Conservation (phyloP, 208 protist genomes). For the Herpetomonas muscarum region DNA sequence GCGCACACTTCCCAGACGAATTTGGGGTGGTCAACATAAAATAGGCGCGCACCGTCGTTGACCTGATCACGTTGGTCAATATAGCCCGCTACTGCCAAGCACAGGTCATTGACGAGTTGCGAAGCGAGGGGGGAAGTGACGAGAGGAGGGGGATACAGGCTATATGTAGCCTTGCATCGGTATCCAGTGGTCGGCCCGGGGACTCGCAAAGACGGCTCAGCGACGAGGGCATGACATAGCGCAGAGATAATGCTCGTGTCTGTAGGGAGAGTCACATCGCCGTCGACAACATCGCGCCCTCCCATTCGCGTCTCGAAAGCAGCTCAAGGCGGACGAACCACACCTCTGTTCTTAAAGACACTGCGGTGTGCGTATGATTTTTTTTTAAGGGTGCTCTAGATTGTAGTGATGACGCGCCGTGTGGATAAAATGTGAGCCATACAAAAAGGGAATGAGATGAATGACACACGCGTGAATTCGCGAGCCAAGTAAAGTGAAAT, state of each 20-base stretch:
- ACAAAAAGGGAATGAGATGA: too few species aligned
- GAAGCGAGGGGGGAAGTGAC: slow-evolving; percentile 17
- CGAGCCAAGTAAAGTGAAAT: neutral
- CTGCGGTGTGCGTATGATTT: too few species aligned
- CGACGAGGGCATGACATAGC: slow-evolving; percentile 14
- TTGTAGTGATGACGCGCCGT: too few species aligned
- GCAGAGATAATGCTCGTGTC: slow-evolving; percentile 6
- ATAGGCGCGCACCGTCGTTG: slow-evolving; percentile 2
- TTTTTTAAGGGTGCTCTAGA: too few species aligned
- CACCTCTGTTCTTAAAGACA: too few species aligned
- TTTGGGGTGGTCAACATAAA: slow-evolving; percentile 4
- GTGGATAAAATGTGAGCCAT: too few species aligned
- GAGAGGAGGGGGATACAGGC: slow-evolving; percentile 20
- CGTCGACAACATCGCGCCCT: too few species aligned
- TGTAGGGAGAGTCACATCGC: neutral
- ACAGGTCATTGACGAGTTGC: slow-evolving; percentile 18
- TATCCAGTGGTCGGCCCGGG: slow-evolving; percentile 18
- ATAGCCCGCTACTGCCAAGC: slow-evolving; percentile 15
- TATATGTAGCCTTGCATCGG: slow-evolving; percentile 49
- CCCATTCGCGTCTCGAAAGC: neutral
- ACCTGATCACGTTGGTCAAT: neutral
- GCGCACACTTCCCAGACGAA: slow-evolving; percentile 48
- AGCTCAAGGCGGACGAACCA: neutral
- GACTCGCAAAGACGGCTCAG: slow-evolving; percentile 14
- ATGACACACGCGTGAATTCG: too few species aligned